A percentile compares a stretch with the other conserved stretches of the same genome.
phyloP scores from a whole-genome alignment of 2,329 filamentous ascomycete species.

The Fusarium albosuccineum region DNA sequence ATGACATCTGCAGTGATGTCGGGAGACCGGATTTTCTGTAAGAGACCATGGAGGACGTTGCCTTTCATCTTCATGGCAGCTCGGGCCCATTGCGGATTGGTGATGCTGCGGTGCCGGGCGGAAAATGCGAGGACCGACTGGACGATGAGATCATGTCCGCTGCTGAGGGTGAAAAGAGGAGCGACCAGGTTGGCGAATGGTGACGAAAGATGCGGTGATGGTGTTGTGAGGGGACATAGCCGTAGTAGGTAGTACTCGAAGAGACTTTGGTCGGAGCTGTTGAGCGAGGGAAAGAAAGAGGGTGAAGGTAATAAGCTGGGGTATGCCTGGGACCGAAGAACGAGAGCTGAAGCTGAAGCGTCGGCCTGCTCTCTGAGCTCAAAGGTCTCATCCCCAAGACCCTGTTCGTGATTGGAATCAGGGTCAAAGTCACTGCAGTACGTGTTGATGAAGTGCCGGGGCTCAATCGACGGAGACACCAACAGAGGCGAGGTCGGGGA shows the following conservation, averaged over 20 bases:
- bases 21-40: conserved; percentile 26
- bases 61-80: conserved; percentile 39
- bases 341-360: neutral
- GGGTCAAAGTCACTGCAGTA: conserved; percentile 32
- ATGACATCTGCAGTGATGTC: conserved; percentile 31
- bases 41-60: conserved; percentile 15
- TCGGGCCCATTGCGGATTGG: conserved; percentile 29
- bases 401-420: conserved; percentile 29
- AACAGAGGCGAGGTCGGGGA: conserved; percentile 1
- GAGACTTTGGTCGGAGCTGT: conserved; percentile 22
- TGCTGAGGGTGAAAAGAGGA: conserved; percentile 36
- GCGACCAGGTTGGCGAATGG: conserved; percentile 39
- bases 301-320: conserved; percentile 12
- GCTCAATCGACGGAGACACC: conserved; percentile 7
- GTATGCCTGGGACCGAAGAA: conserved; percentile 7
- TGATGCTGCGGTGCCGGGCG: conserved; percentile 39
- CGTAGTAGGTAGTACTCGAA: conserved; percentile 41
- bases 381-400: conserved; percentile 26
- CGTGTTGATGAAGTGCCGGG: conserved; percentile 40
- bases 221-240: conserved; percentile 41
- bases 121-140: conserved; percentile 40
- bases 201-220: conserved; percentile 28
- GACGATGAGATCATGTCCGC: conserved; percentile 33
- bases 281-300: conserved; percentile 28
- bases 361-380: conserved; percentile 19